phyloP scores from a whole-genome alignment of 352 stramenopile genomes.

The Peronospora tabacina region DNA sequence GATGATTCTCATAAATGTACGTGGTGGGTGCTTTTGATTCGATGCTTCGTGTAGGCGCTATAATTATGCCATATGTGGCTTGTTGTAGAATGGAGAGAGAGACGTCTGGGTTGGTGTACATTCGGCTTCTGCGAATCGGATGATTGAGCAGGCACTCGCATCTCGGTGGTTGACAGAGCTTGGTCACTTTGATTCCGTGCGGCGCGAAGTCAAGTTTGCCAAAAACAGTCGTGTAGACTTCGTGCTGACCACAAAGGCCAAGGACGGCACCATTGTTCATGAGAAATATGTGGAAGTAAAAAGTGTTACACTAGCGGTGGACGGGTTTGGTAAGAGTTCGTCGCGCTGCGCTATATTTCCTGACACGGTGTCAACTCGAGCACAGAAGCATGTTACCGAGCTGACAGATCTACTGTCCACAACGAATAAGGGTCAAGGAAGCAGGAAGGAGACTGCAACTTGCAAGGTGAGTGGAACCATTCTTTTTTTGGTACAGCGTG shows the following conservation, averaged over 20 bases:
- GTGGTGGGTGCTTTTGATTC: conserved; percentile 5
- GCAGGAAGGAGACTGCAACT: conserved; percentile 7
- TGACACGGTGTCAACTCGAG: conserved; percentile 66
- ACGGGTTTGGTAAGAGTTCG: not conserved
- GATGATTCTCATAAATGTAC: conserved; percentile 77
- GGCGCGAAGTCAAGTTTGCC: conserved; percentile 71
- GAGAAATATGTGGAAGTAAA: conserved; percentile 83
- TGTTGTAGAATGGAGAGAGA: conserved; percentile 51
- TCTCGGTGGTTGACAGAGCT: conserved; percentile 63
- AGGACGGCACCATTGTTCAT: conserved; percentile 28
- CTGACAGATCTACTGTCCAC: conserved; percentile 50
- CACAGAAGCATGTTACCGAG: conserved; percentile 70
- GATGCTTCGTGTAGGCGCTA: not conserved
- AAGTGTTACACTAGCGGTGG: conserved; percentile 59
- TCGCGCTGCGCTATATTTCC: conserved; percentile 61
- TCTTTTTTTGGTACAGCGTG: conserved; percentile 70
- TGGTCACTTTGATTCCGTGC: conserved; percentile 41
- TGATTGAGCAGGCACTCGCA: conserved; percentile 60
- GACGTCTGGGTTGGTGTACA: conserved; percentile 75
- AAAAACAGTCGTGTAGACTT: conserved; percentile 82
- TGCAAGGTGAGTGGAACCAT: conserved; percentile 44
- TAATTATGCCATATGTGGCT: conserved; percentile 1
- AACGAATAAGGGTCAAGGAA: conserved; percentile 7
- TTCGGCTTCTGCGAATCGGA: conserved; percentile 66
- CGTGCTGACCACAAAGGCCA: conserved; percentile 40